Conservation (phyloP, 2,329 filamentous ascomycete species). For the Thielaviopsis cerberus region DNA sequence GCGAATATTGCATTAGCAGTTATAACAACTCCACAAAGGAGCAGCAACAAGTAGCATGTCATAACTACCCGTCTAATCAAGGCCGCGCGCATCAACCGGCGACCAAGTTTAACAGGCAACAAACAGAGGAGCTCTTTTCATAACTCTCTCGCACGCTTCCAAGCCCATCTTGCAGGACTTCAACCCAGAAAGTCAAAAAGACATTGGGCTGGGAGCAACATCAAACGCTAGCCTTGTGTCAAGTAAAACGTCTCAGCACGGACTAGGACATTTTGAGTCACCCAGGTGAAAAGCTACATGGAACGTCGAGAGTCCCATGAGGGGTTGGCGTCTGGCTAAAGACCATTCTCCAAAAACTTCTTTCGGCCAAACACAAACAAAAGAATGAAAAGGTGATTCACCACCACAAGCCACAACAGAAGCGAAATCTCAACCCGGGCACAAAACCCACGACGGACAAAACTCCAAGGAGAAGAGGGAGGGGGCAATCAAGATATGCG, state of each 20-base stretch:
- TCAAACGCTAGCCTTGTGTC: not conserved
- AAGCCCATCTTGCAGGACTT: not conserved
- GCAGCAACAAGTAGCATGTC: not conserved
- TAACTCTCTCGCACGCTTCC: not conserved
- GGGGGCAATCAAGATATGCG: conserved; percentile 8
- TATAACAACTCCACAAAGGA: not conserved
- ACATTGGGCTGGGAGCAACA: not conserved
- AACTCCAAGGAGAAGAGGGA: not conserved
- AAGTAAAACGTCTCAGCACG: not conserved
- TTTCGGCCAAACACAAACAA: not conserved
- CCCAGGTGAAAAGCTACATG: not conserved
- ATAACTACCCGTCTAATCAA: conserved; percentile 4
- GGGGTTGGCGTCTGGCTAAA: not conserved
- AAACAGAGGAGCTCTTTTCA: not conserved
- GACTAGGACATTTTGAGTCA: not conserved
- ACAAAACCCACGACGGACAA: not conserved
- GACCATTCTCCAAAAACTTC: not conserved
- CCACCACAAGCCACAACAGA: not conserved
- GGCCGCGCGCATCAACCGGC: not conserved
- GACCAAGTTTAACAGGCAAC: conserved; percentile 5
- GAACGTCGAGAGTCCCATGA: not conserved
- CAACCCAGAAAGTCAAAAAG: not conserved
- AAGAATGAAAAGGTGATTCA: not conserved
- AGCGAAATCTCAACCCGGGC: not conserved
- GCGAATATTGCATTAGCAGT: conserved; percentile 6